Evolutionary conservation across 78 protist species (phyloP).

Genomic region (Emiliania huxleyi): DNA sequence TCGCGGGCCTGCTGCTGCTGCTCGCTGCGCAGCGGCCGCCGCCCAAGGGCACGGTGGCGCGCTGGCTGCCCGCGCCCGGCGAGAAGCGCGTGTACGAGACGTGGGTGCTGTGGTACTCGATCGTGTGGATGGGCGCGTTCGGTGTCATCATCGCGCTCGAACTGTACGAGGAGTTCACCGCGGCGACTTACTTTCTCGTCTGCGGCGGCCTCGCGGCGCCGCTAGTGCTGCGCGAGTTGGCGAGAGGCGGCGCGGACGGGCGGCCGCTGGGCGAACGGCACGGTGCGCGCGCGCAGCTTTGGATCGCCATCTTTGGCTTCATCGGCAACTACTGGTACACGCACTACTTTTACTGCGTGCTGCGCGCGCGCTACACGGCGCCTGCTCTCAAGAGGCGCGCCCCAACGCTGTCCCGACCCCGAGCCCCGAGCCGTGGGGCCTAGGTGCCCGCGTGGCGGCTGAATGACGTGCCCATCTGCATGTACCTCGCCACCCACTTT

Average conservation of each 20-base stretch:
- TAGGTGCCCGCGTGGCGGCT: constrained; percentile 33
- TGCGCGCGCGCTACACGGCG: constrained; percentile 9
- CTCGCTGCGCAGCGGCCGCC: neutral
- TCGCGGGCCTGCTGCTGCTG: neutral
- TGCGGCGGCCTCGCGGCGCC: constrained; percentile 19
- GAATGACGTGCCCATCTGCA: neutral
- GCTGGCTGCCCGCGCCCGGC: neutral
- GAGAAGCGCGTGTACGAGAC: neutral
- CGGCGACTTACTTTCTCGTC: neutral
- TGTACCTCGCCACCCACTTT: neutral
- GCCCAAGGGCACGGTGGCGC: neutral
- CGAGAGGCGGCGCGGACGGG: no score
- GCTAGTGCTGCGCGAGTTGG: neutral
- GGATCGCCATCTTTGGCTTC: neutral
- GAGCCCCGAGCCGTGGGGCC: no score
- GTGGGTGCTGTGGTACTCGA: neutral
- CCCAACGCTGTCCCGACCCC: no score
- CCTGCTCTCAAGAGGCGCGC: no score
- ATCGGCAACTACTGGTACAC: constrained; percentile 35
- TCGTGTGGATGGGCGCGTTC: neutral
- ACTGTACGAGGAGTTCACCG: neutral
- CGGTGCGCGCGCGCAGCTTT: neutral
- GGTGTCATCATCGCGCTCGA: neutral
- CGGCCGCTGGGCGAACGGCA: neutral
- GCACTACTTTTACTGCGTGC: constrained; percentile 23